Percentiles rank a stretch among this genome's conserved stretches.
Evolutionary conservation across 805 yeast species (phyloP).

Genomic region (Kodamaea lidongshanica): DNA sequence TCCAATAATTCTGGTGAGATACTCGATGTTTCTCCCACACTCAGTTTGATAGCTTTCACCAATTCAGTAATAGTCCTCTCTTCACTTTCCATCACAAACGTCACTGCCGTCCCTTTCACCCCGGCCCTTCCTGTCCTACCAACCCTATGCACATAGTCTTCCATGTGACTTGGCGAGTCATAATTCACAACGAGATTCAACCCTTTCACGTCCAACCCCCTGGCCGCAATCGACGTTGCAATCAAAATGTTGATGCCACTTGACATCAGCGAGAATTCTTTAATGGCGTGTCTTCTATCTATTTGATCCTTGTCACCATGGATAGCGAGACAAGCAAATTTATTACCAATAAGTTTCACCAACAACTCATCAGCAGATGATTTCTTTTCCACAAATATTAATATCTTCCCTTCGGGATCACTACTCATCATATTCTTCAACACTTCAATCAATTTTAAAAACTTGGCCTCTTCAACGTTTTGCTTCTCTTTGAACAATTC

Average conservation of each 20-base stretch:
- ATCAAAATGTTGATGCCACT: constrained; percentile 61
- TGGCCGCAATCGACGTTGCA: constrained; percentile 91
- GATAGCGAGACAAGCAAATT: constrained; percentile 58
- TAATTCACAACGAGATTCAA: constrained; percentile 70
- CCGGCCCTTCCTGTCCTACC: constrained; percentile 97
- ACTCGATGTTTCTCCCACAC: constrained; percentile 38
- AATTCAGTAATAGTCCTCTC: constrained; percentile 62
- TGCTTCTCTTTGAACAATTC: constrained; percentile 38
- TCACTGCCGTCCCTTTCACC: constrained; percentile 50
- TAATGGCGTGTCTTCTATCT: constrained; percentile 71
- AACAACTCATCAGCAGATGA: constrained; percentile 72
- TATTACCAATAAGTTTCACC: constrained; percentile 44
- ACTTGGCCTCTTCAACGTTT: constrained; percentile 37
- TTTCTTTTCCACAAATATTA: constrained; percentile 86
- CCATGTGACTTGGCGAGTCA: constrained; percentile 78
- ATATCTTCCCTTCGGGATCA: constrained; percentile 42
- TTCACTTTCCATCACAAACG: constrained; percentile 61
- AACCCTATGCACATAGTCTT: constrained; percentile 92
- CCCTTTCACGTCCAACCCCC: constrained; percentile 91
- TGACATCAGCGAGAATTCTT: constrained; percentile 50
- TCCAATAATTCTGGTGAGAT: constrained; percentile 46
- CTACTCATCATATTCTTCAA: constrained; percentile 42
- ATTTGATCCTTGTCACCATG: constrained; percentile 92
- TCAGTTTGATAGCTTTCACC: constrained; percentile 57
- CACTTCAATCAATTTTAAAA: constrained; percentile 46